These are phyloP conservation scores for Diophrys sp. DNA, from an alignment of 73 alveolate genomes.

Conservation along the genomic window DNA sequence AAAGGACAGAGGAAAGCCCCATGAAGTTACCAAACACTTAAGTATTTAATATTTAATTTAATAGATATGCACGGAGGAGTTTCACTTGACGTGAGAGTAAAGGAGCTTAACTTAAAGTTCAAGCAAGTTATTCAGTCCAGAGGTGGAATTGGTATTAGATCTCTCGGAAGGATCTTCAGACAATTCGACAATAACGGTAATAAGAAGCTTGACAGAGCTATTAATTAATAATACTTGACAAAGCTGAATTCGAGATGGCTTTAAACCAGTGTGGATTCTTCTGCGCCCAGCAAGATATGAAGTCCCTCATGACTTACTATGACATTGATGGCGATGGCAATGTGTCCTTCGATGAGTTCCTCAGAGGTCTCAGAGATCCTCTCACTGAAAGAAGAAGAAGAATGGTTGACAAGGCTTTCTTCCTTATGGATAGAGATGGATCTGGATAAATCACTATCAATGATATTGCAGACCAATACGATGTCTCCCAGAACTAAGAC, in stretches of 20 bases:
- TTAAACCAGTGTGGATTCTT: constrained; percentile 15
- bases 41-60: constrained; percentile 10
- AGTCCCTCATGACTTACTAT: constrained; percentile 50
- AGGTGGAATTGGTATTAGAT: constrained; percentile 30
- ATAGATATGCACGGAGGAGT: constrained; percentile 4
- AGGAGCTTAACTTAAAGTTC: constrained; percentile 46
- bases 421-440: constrained; percentile 58
- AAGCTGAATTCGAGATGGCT: constrained; percentile 32
- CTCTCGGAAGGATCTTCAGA: constrained; percentile 40
- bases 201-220: constrained; percentile 36
- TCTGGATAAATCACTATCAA: constrained; percentile 37
- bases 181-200: constrained; percentile 53
- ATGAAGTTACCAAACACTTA: constrained; percentile 13
- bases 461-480: constrained; percentile 44
- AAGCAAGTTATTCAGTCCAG: constrained; percentile 36
- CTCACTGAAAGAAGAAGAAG: constrained; percentile 47
- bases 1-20: background rate
- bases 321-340: constrained; percentile 54
- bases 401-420: constrained; percentile 54
- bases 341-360: constrained; percentile 49
- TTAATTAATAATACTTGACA: constrained; percentile 38
- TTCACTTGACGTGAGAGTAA: constrained; percentile 35
- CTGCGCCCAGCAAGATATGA: constrained; percentile 39
- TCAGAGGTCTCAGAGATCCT: constrained; percentile 56
- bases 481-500: constrained; percentile 78